Evolutionary conservation across 2,329 filamentous ascomycete species (phyloP), one percentile per base, ranked within the genome.

Genomic region (Pseudogymnoascus sp.): DNA sequence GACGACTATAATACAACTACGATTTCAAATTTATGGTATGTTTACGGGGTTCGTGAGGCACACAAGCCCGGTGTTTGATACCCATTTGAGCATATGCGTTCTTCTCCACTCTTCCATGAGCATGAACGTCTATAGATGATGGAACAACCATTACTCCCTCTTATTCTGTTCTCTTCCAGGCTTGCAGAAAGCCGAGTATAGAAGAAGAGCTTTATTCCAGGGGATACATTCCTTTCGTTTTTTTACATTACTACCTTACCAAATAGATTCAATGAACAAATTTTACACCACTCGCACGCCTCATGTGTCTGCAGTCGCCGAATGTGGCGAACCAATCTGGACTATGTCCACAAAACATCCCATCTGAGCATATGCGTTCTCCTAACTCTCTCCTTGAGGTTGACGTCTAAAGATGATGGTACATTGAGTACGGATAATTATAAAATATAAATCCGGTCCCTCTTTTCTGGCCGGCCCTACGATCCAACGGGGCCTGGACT

Each of bases 31-130:
- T 18, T 61, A 16, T 25, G 22, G 32, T 63, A 47, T 41, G 30
- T 63, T 25, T 18, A 32, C n/a, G n/a, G 22, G 30, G 11, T 11
- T 11, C 34, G 2, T 7, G 38, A 32, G 16, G 22, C n/a, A 22
- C 22, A 14, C 25, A 22, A 37, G 60, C 32, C 57, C 38, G 47
- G 16, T 34, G 9, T 34, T 37, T 14, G 28, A 47, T 25, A 63
- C 58, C 70, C 70, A 71, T 71, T 64, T 70, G 67, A 72, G 71
- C 70, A 72, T 72, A 72, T 72, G 67, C 71, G 67, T 69, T 70
- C 66, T 67, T 67, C 68, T 63, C 63, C 63, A 62, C 58, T 64
- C 58, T 62, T 66, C 67, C 62, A 67, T 69, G 64, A 67, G 69
- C 67, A 54, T 65, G 69, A 32, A 69, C 62, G 70, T 71, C 69